These are phyloP conservation scores for Magnolia kwangsiensis DNA, from an alignment of 164 flowering plant genomes.

Conservation along the genomic window DNA sequence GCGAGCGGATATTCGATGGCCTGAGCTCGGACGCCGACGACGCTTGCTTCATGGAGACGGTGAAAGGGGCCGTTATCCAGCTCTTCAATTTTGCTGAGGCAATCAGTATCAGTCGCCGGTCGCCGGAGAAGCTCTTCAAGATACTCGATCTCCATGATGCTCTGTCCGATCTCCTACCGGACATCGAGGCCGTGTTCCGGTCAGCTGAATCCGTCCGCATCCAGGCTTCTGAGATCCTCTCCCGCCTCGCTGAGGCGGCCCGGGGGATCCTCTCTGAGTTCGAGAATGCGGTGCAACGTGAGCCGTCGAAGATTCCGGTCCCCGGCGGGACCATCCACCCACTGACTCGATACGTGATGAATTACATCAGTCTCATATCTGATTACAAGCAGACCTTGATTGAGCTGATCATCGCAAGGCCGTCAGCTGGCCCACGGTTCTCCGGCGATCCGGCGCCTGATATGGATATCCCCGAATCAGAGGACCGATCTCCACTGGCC, in stretches of 20 bases:
- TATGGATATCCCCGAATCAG: conserved; percentile 54
- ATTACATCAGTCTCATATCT: conserved; percentile 69
- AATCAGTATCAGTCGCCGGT: conserved; percentile 64
- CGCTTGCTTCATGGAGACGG: conserved; percentile 71
- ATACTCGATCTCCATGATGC: conserved; percentile 78
- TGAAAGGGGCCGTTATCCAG: conserved; percentile 63
- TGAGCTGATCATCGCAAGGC: conserved; percentile 65
- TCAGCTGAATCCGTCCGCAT: conserved; percentile 52
- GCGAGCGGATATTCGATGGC: conserved; percentile 35
- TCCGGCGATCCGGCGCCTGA: conserved; percentile 55
- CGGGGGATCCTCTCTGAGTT: conserved; percentile 78
- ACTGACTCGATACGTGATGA: conserved; percentile 86
- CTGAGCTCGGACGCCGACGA: conserved; percentile 38
- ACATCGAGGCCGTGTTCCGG: conserved; percentile 55
- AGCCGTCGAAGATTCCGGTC: conserved; percentile 62
- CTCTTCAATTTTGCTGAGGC: conserved; percentile 87
- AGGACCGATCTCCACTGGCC: conserved; percentile 45
- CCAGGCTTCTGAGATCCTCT: conserved; percentile 63
- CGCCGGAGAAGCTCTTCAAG: conserved; percentile 88
- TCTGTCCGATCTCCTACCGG: conserved; percentile 56
- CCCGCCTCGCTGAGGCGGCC: conserved; percentile 73
- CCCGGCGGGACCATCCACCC: conserved; percentile 92
- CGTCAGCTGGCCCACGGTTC: conserved; percentile 49
- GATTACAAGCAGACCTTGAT: conserved; percentile 66
- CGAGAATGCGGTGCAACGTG: conserved; percentile 74